Percentiles rank a stretch among this genome's conserved stretches.
Conservation (phyloP, 192 early-diverging fungal genomes). For the Umbelopsis sp. region DNA sequence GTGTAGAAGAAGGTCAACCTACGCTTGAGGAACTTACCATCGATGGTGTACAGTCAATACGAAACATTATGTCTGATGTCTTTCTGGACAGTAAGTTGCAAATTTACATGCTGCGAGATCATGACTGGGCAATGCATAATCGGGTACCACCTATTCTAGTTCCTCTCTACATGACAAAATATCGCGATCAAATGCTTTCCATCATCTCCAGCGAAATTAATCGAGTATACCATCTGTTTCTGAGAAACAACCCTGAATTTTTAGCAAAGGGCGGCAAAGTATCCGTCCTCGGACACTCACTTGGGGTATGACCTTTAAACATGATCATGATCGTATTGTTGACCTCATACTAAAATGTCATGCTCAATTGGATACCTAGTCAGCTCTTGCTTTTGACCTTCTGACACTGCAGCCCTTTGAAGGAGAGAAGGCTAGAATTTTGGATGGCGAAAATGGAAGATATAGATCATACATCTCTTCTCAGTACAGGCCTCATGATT, state of each 20-base stretch:
- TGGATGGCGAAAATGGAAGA: neutral
- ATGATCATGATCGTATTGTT: neutral
- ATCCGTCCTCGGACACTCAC: conserved; percentile 69
- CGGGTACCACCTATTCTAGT: conserved; percentile 36
- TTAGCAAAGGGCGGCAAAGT: conserved; percentile 60
- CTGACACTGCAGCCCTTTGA: conserved; percentile 61
- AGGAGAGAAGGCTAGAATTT: conserved; percentile 31
- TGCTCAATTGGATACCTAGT: conserved; percentile 12
- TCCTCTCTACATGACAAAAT: conserved; percentile 74
- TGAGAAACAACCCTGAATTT: conserved; percentile 68
- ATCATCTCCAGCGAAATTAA: conserved; percentile 72
- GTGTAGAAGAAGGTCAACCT: conserved; percentile 48
- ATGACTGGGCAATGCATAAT: neutral
- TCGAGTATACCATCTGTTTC: conserved; percentile 65
- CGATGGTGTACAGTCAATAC: conserved; percentile 73
- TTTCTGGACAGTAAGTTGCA: conserved; percentile 64
- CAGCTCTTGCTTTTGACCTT: conserved; percentile 69
- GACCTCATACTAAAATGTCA: neutral
- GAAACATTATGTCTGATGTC: conserved; percentile 74
- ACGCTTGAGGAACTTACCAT: conserved; percentile 70
- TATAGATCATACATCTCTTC: neutral
- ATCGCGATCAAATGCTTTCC: conserved; percentile 73
- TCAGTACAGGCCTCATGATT: conserved; percentile 14
- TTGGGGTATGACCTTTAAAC: conserved; percentile 41
- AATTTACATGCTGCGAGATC: neutral